A percentile compares a stretch with the other conserved stretches of the same genome.
Evolutionary conservation across 1,284 basidiomycete species (phyloP).

Genomic region (Phlebopus sp.): DNA sequence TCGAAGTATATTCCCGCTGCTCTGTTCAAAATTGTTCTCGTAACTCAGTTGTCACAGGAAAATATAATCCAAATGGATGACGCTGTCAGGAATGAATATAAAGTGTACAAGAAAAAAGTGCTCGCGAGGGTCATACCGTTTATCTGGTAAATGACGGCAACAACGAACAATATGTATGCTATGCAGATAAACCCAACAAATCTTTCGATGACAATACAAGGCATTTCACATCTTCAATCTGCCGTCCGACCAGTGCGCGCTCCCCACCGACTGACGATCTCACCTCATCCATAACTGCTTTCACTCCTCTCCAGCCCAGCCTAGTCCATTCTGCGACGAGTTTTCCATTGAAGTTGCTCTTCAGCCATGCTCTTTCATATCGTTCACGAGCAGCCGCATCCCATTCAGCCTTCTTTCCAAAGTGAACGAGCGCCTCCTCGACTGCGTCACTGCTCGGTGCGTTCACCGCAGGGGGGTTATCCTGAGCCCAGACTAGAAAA

Average conservation of each 20-base stretch:
- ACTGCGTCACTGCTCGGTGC: constrained; percentile 22
- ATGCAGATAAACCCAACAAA: constrained; percentile 17
- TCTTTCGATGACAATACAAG: constrained; percentile 29
- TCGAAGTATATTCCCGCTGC: constrained; percentile 27
- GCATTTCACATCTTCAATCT: constrained; percentile 32
- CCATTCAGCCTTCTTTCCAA: constrained; percentile 51
- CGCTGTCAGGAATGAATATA: constrained; percentile 30
- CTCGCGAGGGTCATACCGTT: constrained; percentile 33
- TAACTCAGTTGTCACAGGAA: constrained; percentile 19
- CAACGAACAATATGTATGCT: constrained; percentile 10
- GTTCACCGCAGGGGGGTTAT: constrained; percentile 12
- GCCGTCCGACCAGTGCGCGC: constrained; percentile 34
- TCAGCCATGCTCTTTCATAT: constrained; percentile 35
- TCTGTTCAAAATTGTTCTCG: background rate
- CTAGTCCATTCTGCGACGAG: constrained; percentile 54
- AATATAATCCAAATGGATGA: constrained; percentile 29
- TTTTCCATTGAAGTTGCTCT: constrained; percentile 48
- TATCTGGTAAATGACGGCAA: constrained; percentile 32
- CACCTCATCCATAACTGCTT: constrained; percentile 48
- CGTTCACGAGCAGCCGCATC: constrained; percentile 37
- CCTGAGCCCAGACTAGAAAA: constrained; percentile 50
- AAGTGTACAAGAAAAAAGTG: constrained; percentile 33
- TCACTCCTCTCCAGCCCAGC: constrained; percentile 47
- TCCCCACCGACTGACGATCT: constrained; percentile 40
- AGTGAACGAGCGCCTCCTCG: constrained; percentile 50